Evolutionary conservation across 768 basidiomycete genomes (phyloP).

Genomic region (Tephrocybe rancida): DNA sequence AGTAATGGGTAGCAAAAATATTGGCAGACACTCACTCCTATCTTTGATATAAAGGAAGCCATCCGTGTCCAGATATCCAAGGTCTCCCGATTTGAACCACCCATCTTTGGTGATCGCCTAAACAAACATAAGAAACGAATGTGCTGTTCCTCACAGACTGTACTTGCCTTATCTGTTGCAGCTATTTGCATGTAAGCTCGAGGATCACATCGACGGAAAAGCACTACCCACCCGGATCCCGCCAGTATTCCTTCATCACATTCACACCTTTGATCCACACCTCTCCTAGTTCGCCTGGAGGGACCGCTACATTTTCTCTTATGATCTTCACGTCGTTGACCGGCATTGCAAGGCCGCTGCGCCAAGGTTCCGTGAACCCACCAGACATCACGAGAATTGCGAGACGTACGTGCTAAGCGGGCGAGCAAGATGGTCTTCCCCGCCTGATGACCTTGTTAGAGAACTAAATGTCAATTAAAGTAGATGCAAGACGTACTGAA

Average conservation of each 20-base stretch:
- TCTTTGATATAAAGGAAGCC: constrained; percentile 58
- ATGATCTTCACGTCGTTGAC: constrained; percentile 51
- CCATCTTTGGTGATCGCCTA: constrained; percentile 46
- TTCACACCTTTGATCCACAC: no score
- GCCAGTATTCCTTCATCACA: no score
- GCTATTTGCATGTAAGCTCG: constrained; percentile 9
- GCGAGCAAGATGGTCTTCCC: constrained; percentile 53
- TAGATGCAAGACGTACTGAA: constrained; percentile 26
- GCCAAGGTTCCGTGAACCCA: background rate
- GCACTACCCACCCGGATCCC: no score
- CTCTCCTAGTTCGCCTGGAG: constrained; percentile 28
- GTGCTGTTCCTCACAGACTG: background rate
- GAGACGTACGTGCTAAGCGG: constrained; percentile 43
- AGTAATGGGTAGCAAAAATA: no score
- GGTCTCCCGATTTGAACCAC: constrained; percentile 51
- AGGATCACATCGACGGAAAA: constrained; percentile 42
- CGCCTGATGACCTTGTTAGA: constrained; percentile 28
- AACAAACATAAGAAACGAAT: constrained; percentile 18
- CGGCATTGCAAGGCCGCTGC: constrained; percentile 46
- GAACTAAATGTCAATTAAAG: background rate
- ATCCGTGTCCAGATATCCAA: constrained; percentile 44
- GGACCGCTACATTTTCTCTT: constrained; percentile 28
- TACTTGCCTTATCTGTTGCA: constrained; percentile 27
- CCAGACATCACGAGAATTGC: background rate
- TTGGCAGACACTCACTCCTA: no score